Evolutionary conservation across 1,139 yeast genomes (phyloP).

Genomic region (Taphrina betulina): DNA sequence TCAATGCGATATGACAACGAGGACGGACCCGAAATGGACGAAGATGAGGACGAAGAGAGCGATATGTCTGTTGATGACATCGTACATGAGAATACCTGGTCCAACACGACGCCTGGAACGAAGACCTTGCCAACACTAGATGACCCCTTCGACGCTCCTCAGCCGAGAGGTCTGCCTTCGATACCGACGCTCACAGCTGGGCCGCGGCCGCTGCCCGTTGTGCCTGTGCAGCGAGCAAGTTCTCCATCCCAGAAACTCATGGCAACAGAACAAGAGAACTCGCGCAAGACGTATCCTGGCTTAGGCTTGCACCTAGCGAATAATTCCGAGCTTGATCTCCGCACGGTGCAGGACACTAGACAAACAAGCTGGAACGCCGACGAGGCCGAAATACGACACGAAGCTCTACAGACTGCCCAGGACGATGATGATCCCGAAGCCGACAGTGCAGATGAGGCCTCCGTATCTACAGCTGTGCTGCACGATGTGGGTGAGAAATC

Average conservation of each 20-base stretch:
- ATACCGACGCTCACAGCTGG: slow-evolving; percentile 4
- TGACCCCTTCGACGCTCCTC: neutral
- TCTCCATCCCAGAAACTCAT: slow-evolving; percentile 8
- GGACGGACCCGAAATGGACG: neutral
- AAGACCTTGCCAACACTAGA: neutral
- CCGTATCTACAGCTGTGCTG: neutral
- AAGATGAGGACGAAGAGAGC: slow-evolving; percentile 1
- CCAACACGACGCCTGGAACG: neutral
- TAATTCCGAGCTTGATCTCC: neutral
- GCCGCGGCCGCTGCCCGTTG: slow-evolving; percentile 19
- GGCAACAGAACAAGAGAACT: slow-evolving; percentile 24
- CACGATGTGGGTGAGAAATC: too few species aligned
- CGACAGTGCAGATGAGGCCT: neutral
- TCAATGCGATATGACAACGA: slow-evolving; percentile 1
- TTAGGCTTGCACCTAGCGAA: slow-evolving; percentile 18
- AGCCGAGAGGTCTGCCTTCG: slow-evolving; percentile 4
- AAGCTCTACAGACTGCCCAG: neutral
- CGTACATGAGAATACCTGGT: neutral
- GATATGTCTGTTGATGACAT: neutral
- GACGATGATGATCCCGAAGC: neutral
- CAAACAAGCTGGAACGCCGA: slow-evolving; percentile 2
- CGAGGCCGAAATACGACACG: slow-evolving; percentile 6
- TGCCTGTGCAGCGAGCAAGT: slow-evolving; percentile 8
- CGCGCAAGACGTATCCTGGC: slow-evolving; percentile 13
- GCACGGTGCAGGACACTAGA: neutral